Percentiles rank a stretch among this genome's conserved stretches.
phyloP scores from a whole-genome alignment of 75 land plant species.

The Azolla pinnata region DNA sequence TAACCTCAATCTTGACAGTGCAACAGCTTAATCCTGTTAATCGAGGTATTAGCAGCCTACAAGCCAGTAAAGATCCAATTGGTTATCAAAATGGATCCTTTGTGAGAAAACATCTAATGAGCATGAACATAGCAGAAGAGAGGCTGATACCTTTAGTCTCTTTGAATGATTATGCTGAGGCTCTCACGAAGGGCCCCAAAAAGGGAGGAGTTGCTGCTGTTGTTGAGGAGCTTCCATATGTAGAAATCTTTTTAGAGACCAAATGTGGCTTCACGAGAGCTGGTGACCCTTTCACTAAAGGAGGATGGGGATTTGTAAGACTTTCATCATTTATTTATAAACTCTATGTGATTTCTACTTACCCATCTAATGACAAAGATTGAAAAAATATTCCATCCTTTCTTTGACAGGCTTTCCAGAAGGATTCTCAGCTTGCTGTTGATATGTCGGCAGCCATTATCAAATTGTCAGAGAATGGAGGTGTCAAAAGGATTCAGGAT shows the following conservation, averaged over 20 bases:
- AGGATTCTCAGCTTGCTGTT: conserved; percentile 79
- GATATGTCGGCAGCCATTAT: conserved; percentile 93
- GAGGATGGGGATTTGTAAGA: conserved; percentile 95
- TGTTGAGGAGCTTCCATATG: conserved; percentile 79
- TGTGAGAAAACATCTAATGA: conserved; percentile 53
- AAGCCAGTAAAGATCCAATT: conserved; percentile 43
- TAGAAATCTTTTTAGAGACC: conserved; percentile 46
- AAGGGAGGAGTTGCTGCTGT: conserved; percentile 77
- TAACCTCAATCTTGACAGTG: conserved; percentile 74
- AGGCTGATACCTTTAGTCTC: conserved; percentile 33
- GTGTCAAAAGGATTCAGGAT: conserved; percentile 76
- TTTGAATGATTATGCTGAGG: conserved; percentile 35
- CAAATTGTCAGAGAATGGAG: conserved; percentile 77
- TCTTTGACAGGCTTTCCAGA: conserved; percentile 94
- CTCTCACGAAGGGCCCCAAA: conserved; percentile 45
- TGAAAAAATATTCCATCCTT: no score
- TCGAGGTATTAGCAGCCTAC: conserved; percentile 57
- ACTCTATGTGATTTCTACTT: no score
- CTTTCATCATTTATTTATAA: no score
- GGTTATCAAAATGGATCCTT: conserved; percentile 80
- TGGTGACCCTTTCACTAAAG: conserved; percentile 64
- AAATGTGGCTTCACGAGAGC: conserved; percentile 46
- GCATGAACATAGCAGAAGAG: conserved; percentile 44
- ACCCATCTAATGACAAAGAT: no score
- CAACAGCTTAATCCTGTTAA: conserved; percentile 54